Percentiles rank a stretch among this genome's conserved stretches.
Conservation (phyloP, 1,284 basidiomycete genomes). For the Microbotryum intermedium region DNA sequence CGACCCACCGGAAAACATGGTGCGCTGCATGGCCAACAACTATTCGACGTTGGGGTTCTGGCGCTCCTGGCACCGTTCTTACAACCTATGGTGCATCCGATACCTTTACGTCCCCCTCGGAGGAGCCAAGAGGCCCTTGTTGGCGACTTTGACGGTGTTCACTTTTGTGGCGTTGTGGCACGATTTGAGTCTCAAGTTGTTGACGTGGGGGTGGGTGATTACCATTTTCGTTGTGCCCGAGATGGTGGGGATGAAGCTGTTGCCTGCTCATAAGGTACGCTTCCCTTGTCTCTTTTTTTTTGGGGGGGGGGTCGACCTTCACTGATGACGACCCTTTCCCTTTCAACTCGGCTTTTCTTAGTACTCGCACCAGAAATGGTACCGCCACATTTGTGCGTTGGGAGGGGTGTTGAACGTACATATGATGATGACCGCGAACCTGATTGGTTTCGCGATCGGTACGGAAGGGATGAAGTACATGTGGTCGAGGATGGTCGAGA, state of each 20-base stretch:
- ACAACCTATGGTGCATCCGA: constrained; percentile 81
- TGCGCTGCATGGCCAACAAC: constrained; percentile 97
- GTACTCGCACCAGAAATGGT: constrained; percentile 67
- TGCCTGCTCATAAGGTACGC: constrained; percentile 24
- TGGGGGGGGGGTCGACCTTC: background rate
- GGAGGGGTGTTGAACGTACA: constrained; percentile 81
- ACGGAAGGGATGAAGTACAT: constrained; percentile 72
- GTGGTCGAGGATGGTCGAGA: constrained; percentile 55
- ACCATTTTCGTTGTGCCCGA: constrained; percentile 87
- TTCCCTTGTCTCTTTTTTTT: no score
- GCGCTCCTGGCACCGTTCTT: constrained; percentile 92
- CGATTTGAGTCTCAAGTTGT: constrained; percentile 74
- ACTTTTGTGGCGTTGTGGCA: constrained; percentile 99
- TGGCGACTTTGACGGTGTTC: constrained; percentile 75
- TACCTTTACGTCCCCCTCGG: constrained; percentile 95
- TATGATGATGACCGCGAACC: constrained; percentile 86
- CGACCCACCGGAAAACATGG: constrained; percentile 97
- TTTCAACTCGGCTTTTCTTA: constrained; percentile 36
- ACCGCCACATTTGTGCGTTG: constrained; percentile 71
- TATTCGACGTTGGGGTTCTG: constrained; percentile 91
- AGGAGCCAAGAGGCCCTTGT: constrained; percentile 54
- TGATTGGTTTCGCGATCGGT: constrained; percentile 92
- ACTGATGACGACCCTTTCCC: background rate
- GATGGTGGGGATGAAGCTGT: constrained; percentile 49
- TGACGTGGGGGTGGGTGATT: constrained; percentile 96